Evolutionary conservation across 345 rosid species (phyloP).

Genomic region (Citrus glauca): DNA sequence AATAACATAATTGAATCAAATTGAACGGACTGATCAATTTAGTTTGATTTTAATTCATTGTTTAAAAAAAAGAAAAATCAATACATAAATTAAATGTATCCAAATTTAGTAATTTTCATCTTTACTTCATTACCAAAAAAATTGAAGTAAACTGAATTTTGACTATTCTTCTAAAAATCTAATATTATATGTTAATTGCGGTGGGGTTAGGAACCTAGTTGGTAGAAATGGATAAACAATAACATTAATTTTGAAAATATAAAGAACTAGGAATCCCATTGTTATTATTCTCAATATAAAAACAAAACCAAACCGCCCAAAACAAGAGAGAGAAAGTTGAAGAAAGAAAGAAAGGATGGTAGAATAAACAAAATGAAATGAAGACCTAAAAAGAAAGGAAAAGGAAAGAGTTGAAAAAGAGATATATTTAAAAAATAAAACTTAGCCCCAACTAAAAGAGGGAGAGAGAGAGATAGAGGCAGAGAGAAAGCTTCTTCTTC

Average conservation of each 20-base stretch:
- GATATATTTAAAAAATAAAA: no score
- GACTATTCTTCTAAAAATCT: no score
- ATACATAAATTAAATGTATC: no score
- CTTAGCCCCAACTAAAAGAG: no score
- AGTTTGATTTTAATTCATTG: no score
- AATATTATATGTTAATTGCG: no score
- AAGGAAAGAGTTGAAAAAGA: neutral
- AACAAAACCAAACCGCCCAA: neutral
- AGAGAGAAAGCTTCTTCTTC: neutral
- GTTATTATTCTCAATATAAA: neutral
- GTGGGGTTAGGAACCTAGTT: neutral
- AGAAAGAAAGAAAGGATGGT: neutral
- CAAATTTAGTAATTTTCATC: no score
- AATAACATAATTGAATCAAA: no score
- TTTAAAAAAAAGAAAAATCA: no score
- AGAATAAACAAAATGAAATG: neutral
- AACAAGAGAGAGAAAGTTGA: neutral
- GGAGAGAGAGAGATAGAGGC: neutral
- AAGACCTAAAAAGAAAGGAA: neutral
- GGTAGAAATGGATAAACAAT: neutral
- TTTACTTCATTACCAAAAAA: no score
- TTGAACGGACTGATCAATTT: no score
- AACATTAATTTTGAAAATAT: neutral
- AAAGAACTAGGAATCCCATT: neutral
- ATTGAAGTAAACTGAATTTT: no score